A percentile compares a stretch with the other conserved stretches of the same genome.
Conservation (phyloP, 192 early-diverging fungal genomes). For the Pecoramyces ruminantium region DNA sequence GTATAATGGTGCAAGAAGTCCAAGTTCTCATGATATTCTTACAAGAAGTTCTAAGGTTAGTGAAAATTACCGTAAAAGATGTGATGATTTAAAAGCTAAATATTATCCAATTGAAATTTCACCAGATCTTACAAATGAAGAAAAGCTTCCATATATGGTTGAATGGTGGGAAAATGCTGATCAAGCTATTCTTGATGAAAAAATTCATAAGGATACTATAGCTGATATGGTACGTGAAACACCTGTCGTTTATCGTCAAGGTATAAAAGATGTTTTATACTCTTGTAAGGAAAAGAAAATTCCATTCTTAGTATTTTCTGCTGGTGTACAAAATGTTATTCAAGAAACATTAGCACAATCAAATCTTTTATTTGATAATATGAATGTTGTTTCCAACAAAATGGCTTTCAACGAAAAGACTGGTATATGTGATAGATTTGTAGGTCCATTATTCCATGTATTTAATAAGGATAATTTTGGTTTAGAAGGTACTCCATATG, state of each 20-base stretch:
- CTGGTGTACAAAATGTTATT: slow-evolving; percentile 53
- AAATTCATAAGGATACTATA: slow-evolving; percentile 26
- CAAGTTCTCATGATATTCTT: slow-evolving; percentile 12
- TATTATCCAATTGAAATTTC: slow-evolving; percentile 60
- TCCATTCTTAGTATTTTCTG: slow-evolving; percentile 55
- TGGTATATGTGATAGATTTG: slow-evolving; percentile 33
- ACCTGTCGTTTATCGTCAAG: slow-evolving; percentile 24
- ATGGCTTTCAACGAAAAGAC: slow-evolving; percentile 40
- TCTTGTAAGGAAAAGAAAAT: slow-evolving; percentile 11
- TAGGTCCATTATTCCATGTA: slow-evolving; percentile 47
- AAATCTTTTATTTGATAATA: slow-evolving; percentile 21
- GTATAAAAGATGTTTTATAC: slow-evolving; percentile 18
- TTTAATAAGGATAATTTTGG: slow-evolving; percentile 53
- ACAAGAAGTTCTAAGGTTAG: background rate
- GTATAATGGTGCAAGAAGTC: slow-evolving; percentile 16
- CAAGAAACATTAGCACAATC: slow-evolving; percentile 24
- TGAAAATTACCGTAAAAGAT: slow-evolving; percentile 2
- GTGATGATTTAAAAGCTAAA: slow-evolving; percentile 27
- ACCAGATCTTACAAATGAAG: slow-evolving; percentile 16
- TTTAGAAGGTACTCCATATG: slow-evolving; percentile 23
- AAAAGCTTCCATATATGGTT: slow-evolving; percentile 48
- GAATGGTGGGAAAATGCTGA: slow-evolving; percentile 59
- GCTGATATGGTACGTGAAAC: slow-evolving; percentile 24
- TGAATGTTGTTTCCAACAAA: slow-evolving; percentile 54
- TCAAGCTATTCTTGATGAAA: slow-evolving; percentile 22